Evolutionary conservation across 1,284 basidiomycete genomes (phyloP), one percentile per base, ranked within the genome.

Genomic region (Malassezia sp.): DNA sequence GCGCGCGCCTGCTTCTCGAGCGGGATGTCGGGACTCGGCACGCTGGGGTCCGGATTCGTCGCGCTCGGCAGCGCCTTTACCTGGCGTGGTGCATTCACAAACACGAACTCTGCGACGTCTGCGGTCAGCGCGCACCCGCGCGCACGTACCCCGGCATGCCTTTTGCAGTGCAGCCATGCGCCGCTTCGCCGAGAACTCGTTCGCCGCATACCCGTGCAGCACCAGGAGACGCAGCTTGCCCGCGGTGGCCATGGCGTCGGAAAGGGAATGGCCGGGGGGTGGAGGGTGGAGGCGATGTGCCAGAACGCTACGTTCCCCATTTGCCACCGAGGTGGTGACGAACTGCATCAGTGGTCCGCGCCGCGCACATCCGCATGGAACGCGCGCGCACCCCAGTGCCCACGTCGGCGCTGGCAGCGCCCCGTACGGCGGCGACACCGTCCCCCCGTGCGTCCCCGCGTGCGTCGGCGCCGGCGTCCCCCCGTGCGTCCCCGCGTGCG

Each of bases 121-220:
- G 36, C 12, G 20, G 24, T 50, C 18, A 49, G 31, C n/a, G 28
- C n/a, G n/a, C n/a, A n/a, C n/a, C 6, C 8, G 11, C 14, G 12
- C 12, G n/a, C 21, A 39, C 53, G 2, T 35, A 52, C 50, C 44
- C 5, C 54, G 45, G 41, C 61, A 65, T 11, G 60, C 60, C 31
- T 64, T 67, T 31, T 63, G 56, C 20, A 70, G 55, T 3, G 65
- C 61, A 8, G 57, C 59, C 4, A 60, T 48, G 2, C 65, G 52
- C 33, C 54, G 49, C 40, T 49, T 41, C 45, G 63, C 60, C 12
- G 59, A 54, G 40, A 59, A 57, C n/a, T 42, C 47, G 44, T 70
- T 70, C 45, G 56, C 56, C 18, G 67, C 66, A 49, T 62, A 70
- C 39, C 67, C 65, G 35, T 70, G 67, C 11, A 67, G 53, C 45